A percentile compares a stretch with the other conserved stretches of the same genome.
Conservation (phyloP, 805 yeast genomes). For the Yamadazyma olivae region DNA sequence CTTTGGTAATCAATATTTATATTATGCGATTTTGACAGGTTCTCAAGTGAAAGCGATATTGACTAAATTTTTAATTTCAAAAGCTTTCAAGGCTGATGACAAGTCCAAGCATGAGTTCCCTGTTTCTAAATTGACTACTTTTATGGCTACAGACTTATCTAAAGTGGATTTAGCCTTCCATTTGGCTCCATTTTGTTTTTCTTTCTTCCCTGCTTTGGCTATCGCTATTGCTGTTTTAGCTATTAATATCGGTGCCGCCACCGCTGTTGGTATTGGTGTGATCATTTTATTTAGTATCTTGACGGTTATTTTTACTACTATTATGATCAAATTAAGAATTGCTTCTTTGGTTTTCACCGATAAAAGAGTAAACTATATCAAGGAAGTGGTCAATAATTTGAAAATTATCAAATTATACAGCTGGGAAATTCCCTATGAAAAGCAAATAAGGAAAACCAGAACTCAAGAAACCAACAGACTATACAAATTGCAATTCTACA, state of each 20-base stretch:
- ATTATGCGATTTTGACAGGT: constrained; percentile 59
- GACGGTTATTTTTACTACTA: constrained; percentile 46
- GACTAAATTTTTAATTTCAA: constrained; percentile 66
- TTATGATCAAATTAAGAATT: constrained; percentile 53
- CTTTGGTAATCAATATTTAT: constrained; percentile 59
- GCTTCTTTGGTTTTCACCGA: constrained; percentile 67
- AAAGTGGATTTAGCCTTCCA: constrained; percentile 75
- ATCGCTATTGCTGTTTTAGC: constrained; percentile 64
- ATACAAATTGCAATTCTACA: constrained; percentile 58
- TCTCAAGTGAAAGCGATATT: constrained; percentile 70
- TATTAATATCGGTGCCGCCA: constrained; percentile 66
- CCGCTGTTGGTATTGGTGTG: constrained; percentile 65
- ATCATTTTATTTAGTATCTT: constrained; percentile 48
- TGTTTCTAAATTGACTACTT: constrained; percentile 66
- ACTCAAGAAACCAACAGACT: constrained; percentile 57
- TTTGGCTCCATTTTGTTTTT: constrained; percentile 58
- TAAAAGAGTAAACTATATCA: constrained; percentile 66
- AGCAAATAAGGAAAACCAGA: constrained; percentile 54
- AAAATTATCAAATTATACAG: constrained; percentile 83
- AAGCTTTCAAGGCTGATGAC: constrained; percentile 60
- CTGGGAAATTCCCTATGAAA: constrained; percentile 81
- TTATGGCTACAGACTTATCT: constrained; percentile 78
- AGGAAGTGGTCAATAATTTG: constrained; percentile 75
- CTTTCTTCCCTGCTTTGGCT: constrained; percentile 61
- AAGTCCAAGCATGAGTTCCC: constrained; percentile 60